These are phyloP conservation scores for Dothistroma septosporum DNA, from an alignment of 2,329 filamentous ascomycete species.

Conservation along the genomic window DNA sequence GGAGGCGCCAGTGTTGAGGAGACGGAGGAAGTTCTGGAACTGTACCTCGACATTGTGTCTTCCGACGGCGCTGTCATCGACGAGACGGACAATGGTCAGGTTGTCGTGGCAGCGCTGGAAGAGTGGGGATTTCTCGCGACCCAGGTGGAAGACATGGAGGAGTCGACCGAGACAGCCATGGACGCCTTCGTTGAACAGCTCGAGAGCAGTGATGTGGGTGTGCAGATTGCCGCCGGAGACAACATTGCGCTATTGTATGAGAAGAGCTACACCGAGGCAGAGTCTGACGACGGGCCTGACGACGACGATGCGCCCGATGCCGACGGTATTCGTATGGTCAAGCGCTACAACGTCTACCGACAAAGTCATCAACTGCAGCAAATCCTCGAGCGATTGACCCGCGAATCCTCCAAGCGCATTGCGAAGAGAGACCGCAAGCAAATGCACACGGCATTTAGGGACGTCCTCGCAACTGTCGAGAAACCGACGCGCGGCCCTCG, in stretches of 20 bases:
- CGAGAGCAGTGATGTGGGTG: conserved; percentile 64
- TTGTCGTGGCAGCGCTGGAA: conserved; percentile 70
- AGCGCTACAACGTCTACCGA: conserved; percentile 65
- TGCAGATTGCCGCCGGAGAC: conserved; percentile 73
- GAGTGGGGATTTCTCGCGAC: conserved; percentile 79
- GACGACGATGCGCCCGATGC: conserved; percentile 44
- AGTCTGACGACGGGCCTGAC: conserved; percentile 51
- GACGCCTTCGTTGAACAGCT: conserved; percentile 84
- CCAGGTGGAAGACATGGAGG: conserved; percentile 68
- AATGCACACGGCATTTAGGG: conserved; percentile 62
- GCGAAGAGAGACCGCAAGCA: conserved; percentile 64
- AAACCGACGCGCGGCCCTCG: conserved; percentile 63
- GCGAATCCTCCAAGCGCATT: conserved; percentile 57
- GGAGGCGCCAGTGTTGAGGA: conserved; percentile 67
- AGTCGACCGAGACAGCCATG: conserved; percentile 66
- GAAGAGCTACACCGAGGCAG: conserved; percentile 58
- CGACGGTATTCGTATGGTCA: conserved; percentile 45
- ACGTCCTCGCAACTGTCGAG: conserved; percentile 63
- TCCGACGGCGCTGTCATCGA: conserved; percentile 71
- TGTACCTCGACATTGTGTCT: conserved; percentile 71
- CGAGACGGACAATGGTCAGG: conserved; percentile 64
- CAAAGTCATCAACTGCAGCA: conserved; percentile 59
- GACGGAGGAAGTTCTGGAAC: conserved; percentile 66
- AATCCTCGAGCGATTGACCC: conserved; percentile 57
- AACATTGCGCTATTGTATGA: conserved; percentile 83